Evolutionary conservation across 2,329 filamentous ascomycete species (phyloP), one percentile per base, ranked within the genome.

Genomic region (Botrytis deweyae): DNA sequence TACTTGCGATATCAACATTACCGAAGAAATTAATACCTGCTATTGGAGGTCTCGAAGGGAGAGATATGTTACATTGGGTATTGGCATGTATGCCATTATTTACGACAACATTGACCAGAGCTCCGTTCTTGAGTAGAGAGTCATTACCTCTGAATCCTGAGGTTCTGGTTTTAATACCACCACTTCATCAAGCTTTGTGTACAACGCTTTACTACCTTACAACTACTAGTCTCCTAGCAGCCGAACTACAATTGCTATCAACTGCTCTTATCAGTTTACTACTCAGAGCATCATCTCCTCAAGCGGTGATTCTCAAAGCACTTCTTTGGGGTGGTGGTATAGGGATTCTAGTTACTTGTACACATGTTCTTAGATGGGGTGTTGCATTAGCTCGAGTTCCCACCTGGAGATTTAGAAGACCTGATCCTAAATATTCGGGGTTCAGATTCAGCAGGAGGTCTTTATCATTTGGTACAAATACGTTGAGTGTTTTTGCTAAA

Each of bases 231-330:
- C 87, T 98, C 61, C 86, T 98, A 70, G 88, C 92, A 2, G 91
- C 96, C 8, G 96, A 99, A 82, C 87, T 98, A 61, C 94, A 98
- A 79, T 86, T 99, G 16, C 87, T 98, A 25, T 95, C 95, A 0
- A 89, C 92, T 58, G 90, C 90, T 2, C 86, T 99, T 22, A 91
- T 98, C 79, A 94, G 97, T 79, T 84, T 98, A 22, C 84, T 97
- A 0, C 81, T 97, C 2, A 88, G 97, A 75, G 90, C 94, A 0
- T 84, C 85, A 10, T 96, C 95, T 0, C 93, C 95, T 0, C 96
- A 98, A 82, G 89, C 91, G 25, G 87, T 93, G 76, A 95, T 97
- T 75, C 85, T 98, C 66, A 96, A 97, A 83, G 90, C 92, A 25
- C 84, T 98, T 72, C 86, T 98, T 73, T 97, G 93, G 93, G 86